Evolutionary conservation across 441 rosid genomes (phyloP), one percentile per base, ranked within the genome.

Genomic region (Melastoma candidum): DNA sequence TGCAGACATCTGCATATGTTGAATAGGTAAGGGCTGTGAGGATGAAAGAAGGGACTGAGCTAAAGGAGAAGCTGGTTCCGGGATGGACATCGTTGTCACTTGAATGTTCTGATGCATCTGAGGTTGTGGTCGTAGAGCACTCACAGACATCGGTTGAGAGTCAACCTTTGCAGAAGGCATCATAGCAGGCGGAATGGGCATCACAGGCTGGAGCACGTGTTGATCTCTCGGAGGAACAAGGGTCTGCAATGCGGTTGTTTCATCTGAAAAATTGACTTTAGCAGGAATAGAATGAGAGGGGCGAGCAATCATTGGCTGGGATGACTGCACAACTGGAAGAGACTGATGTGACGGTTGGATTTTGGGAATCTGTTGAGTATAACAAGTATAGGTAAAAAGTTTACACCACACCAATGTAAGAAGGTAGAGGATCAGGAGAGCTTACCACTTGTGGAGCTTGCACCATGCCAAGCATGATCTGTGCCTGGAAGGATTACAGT

Each of bases 381-480:
- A 14, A 26, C 47, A 46, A 65, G 54, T 53, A 63, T 25, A 60
- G 62, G 39, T 48, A 24, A 48, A 9, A 59, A 25, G 60, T 11
- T 53, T 27, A 45, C 53, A 59, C 48, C 56, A 54, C 46, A 3
- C 22, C 43, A 43, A 51, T 44, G 46, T 9, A 56, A 48, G 55
- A 54, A 27, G 44, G 58, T 22, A 22, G 24, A 63, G 47, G 59
- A 70, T 53, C 10, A 66, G 56, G 29, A 12, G 47, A 62, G 50
- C 63, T 68, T 76, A 92, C 98, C 80, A 50, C 81, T 82, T 78
- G 95, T 57, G 92, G 90, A 48, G 95, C 90, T 72, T 82, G 93
- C 61, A 93, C 90, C 97, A 93, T 88, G 75, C 98, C 97, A 41
- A 93, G 92, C 97, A 93, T 93, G 61, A 93, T 84, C 58, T 93